Base-by-base conservation (phyloP, 306 rosid species). In the Notholithocarpus densiflorus region DNA sequence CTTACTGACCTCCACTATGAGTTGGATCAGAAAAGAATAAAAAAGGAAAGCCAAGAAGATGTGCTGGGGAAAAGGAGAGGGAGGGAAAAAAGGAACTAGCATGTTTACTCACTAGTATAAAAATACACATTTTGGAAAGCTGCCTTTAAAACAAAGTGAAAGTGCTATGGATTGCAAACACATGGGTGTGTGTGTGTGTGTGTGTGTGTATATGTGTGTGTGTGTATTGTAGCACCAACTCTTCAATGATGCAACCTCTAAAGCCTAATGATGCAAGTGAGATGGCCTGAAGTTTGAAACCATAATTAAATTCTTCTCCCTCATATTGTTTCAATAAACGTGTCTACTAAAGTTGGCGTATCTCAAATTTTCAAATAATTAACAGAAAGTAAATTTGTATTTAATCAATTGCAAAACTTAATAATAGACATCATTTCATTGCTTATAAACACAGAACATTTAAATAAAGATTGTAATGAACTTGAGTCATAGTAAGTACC, bases 401-500 rank as follows among this genome's bases (percentile, higher is more conserved):
- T 64, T 64, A 9, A 18, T 27, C 21, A 64, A 17, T 29, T 29
- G 20, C 0, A 64, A 29, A 13, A 48, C 12, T 29, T 64, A 10
- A 29, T 17, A 34, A 14, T 5, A 3, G 17, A 55, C n/a, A 23
- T 34, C 19, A 3, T 14, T 15, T 32, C 43, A 10, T 29, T 4
- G 56, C 48, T 26, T 59, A 26, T 23, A 68, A 74, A 56, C 19
- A 56, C 24, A 53, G 21, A 64, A 66, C 57, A 55, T 3, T 55
- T 14, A 18, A 13, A 55, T 48, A 60, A 11, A 24, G 56, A 74
- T 73, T 73, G 70, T 18, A 78, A 27, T 57, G 60, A 56, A 65
- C 74, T 81, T 31, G 51, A 55, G 68, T 61, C 1, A 37, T 27
- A 31, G 53, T 52, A 61, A 82, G 79, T 86, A 92, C 97, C 98